These are phyloP conservation scores for Nakazawaea populi DNA, from an alignment of 805 yeast species.

Conservation along the genomic window DNA sequence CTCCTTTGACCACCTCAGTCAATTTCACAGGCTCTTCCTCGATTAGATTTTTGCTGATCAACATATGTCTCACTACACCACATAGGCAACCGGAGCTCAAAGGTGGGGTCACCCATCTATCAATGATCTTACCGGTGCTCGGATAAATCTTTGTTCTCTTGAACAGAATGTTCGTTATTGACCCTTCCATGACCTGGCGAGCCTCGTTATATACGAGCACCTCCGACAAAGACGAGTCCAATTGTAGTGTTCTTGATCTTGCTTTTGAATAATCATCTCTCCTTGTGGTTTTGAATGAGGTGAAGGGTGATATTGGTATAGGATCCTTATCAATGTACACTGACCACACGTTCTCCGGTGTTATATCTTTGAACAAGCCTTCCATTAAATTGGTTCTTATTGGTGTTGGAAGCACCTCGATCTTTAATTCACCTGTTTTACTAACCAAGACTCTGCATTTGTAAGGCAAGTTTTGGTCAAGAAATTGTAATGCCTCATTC, in stretches of 20 bases:
- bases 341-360: constrained; percentile 35
- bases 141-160: constrained; percentile 26
- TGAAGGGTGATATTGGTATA: constrained; percentile 60
- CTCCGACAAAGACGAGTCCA: constrained; percentile 40
- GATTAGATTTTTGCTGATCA: constrained; percentile 48
- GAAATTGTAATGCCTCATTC: constrained; percentile 25
- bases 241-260: constrained; percentile 38
- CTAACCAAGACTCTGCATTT: constrained; percentile 43
- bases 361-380: constrained; percentile 1
- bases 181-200: constrained; percentile 68
- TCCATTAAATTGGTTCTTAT: constrained; percentile 4
- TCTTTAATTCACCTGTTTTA: constrained; percentile 27
- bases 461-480: constrained; percentile 29
- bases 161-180: constrained; percentile 76
- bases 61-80: constrained; percentile 70
- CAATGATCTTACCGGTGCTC: constrained; percentile 22
- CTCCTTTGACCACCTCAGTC: constrained; percentile 54
- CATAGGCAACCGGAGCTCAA: constrained; percentile 75
- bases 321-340: constrained; percentile 56
- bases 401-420: constrained; percentile 29
- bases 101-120: constrained; percentile 77
- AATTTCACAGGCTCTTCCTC: constrained; percentile 45
- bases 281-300: constrained; percentile 81
- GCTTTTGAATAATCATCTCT: constrained; percentile 61
- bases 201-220: constrained; percentile 64